A percentile compares a stretch with the other conserved stretches of the same genome.
These are phyloP conservation scores for Wickerhamiella pararugosa DNA, from an alignment of 1,139 yeast species.

Conservation along the genomic window DNA sequence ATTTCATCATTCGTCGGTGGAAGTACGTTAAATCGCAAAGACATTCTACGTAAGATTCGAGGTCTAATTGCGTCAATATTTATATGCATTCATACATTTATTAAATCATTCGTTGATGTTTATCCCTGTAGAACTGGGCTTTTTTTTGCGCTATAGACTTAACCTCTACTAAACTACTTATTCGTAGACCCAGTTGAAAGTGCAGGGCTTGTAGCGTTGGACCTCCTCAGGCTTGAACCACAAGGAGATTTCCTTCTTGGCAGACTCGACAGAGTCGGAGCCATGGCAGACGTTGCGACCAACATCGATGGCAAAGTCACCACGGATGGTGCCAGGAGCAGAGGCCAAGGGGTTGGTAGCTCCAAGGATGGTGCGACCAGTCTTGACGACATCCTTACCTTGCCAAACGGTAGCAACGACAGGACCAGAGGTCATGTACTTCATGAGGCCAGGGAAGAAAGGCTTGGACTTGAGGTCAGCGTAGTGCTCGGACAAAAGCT, in stretches of 20 bases:
- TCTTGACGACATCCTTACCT: constrained; percentile 98
- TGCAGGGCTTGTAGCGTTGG: constrained; percentile 77
- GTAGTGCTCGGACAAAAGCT: constrained; percentile 84
- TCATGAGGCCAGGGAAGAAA: constrained; percentile 62
- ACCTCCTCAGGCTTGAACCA: constrained; percentile 99
- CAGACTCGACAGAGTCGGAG: constrained; percentile 97
- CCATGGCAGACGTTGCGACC: constrained; percentile 99
- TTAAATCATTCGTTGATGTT: too few species aligned
- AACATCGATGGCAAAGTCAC: constrained; percentile 71
- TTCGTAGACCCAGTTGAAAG: constrained; percentile 87
- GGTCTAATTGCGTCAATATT: too few species aligned
- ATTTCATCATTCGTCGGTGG: constrained; percentile 14
- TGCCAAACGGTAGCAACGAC: constrained; percentile 99
- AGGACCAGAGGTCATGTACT: constrained; percentile 98
- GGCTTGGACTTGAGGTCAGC: constrained; percentile 91
- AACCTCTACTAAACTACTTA: background rate
- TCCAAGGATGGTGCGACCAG: constrained; percentile 95
- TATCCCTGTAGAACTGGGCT: too few species aligned
- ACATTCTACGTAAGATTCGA: too few species aligned
- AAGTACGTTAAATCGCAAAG: background rate
- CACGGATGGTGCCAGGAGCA: constrained; percentile 99
- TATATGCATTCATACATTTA: too few species aligned
- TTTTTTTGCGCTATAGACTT: too few species aligned
- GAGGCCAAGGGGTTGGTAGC: constrained; percentile 97
- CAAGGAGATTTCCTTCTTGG: constrained; percentile 85